Conservation (phyloP, 148 eudicot species). For the Arctostaphylos glauca region DNA sequence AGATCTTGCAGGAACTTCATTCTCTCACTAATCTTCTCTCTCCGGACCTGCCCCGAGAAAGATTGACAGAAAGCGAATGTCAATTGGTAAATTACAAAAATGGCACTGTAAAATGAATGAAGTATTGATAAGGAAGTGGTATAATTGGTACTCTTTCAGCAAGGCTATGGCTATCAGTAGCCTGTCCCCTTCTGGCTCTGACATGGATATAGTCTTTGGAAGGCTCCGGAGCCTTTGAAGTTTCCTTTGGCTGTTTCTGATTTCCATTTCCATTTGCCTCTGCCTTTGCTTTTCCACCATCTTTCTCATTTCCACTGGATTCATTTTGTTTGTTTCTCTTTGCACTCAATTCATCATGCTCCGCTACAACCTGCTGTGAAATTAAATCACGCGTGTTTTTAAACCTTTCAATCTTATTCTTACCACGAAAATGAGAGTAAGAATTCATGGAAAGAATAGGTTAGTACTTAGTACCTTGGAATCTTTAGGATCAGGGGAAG, state of each 20-base stretch:
- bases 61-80: not conserved
- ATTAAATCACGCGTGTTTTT: not conserved
- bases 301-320: constrained; percentile 22
- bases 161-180: constrained; percentile 60
- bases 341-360: constrained; percentile 36
- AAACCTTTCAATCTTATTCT: not conserved
- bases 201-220: constrained; percentile 66
- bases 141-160: constrained; percentile 57
- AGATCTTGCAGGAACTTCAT: constrained; percentile 66
- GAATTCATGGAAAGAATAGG: no score
- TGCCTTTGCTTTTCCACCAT: constrained; percentile 21
- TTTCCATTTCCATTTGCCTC: constrained; percentile 19
- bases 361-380: constrained; percentile 27
- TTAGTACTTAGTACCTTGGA: constrained; percentile 29
- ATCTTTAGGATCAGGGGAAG: constrained; percentile 26
- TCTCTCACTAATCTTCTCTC: constrained; percentile 84
- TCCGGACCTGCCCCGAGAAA: constrained; percentile 52
- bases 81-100: not conserved
- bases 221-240: constrained; percentile 41
- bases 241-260: constrained; percentile 31
- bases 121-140: not conserved
- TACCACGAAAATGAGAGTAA: not conserved
- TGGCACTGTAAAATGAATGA: not conserved
- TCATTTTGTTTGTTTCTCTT: constrained; percentile 45
- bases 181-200: constrained; percentile 62